Percentiles rank a stretch among this genome's conserved stretches.
phyloP scores from a whole-genome alignment of 2,329 filamentous ascomycete species.

The Hymenoscyphus scutula region DNA sequence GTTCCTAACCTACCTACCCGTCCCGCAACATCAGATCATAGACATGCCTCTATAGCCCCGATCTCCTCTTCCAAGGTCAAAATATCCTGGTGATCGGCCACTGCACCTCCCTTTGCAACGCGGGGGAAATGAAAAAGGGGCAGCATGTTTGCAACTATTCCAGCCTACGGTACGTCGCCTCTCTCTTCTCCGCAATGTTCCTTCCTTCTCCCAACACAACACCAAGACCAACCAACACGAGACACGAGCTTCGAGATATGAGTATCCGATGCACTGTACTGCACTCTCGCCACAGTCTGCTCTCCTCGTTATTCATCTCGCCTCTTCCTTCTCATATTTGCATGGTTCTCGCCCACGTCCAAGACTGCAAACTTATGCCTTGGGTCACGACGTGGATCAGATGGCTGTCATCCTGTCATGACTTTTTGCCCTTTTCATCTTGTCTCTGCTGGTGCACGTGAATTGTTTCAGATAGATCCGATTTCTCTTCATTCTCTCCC shows the following conservation, averaged over 20 bases:
- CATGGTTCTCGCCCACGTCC: slow-evolving; percentile 11
- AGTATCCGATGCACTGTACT: background rate
- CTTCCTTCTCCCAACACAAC: background rate
- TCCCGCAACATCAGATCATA: background rate
- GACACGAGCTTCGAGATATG: background rate
- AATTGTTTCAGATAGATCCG: slow-evolving; percentile 14
- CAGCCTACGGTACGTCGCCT: slow-evolving; percentile 4
- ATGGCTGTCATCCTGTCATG: slow-evolving; percentile 11
- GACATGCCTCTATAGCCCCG: background rate
- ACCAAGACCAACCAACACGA: background rate
- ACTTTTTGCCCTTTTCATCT: background rate
- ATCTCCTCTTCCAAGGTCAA: background rate
- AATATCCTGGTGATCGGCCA: background rate
- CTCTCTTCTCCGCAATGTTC: background rate
- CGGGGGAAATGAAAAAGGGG: slow-evolving; percentile 1
- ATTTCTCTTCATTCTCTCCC: slow-evolving; percentile 8
- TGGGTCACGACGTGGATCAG: slow-evolving; percentile 13
- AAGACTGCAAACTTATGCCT: slow-evolving; percentile 17
- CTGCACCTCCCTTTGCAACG: background rate
- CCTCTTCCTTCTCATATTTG: background rate
- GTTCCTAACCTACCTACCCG: too few relatives aligned
- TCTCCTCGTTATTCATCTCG: background rate
- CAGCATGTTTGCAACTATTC: slow-evolving; percentile 11
- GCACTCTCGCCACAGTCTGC: background rate
- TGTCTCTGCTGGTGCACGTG: slow-evolving; percentile 10